These are phyloP conservation scores for Leishmania mexicana DNA, from an alignment of 208 protist genomes.

Conservation along the genomic window DNA sequence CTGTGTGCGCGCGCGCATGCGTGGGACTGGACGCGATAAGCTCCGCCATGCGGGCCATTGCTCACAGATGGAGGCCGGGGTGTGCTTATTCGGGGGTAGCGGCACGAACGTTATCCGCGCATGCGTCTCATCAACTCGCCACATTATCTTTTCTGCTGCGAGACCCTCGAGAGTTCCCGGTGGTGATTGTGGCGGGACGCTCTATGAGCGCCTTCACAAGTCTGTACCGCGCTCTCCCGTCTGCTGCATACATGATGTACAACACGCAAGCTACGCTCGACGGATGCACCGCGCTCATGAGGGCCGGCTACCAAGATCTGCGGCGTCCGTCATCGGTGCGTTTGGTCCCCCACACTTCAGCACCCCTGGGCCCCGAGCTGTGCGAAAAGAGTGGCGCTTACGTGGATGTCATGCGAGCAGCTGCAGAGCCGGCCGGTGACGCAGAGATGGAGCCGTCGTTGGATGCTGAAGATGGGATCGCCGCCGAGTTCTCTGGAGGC, in stretches of 20 bases:
- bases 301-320: neutral
- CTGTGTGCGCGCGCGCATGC: neutral
- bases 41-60: neutral
- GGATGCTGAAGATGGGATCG: neutral
- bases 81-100: neutral
- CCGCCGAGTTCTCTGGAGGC: neutral
- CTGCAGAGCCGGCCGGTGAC: neutral
- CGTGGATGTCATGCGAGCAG: slow-evolving; percentile 7
- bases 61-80: neutral
- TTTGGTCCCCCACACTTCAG: slow-evolving; percentile 33
- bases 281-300: neutral
- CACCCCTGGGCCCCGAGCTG: slow-evolving; percentile 1
- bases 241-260: slow-evolving; percentile 3
- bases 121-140: neutral
- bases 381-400: slow-evolving; percentile 1
- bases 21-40: neutral
- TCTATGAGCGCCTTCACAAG: slow-evolving; percentile 10
- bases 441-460: neutral
- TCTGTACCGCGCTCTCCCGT: slow-evolving; percentile 28
- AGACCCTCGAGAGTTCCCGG: slow-evolving; percentile 7
- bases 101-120: neutral
- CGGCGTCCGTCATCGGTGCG: slow-evolving; percentile 10
- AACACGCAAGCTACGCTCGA: neutral
- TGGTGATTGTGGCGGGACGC: slow-evolving; percentile 24
- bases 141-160: slow-evolving; percentile 5